phyloP scores from a whole-genome alignment of 2,329 filamentous ascomycete species.

The Chaetomiaceae sp. region DNA sequence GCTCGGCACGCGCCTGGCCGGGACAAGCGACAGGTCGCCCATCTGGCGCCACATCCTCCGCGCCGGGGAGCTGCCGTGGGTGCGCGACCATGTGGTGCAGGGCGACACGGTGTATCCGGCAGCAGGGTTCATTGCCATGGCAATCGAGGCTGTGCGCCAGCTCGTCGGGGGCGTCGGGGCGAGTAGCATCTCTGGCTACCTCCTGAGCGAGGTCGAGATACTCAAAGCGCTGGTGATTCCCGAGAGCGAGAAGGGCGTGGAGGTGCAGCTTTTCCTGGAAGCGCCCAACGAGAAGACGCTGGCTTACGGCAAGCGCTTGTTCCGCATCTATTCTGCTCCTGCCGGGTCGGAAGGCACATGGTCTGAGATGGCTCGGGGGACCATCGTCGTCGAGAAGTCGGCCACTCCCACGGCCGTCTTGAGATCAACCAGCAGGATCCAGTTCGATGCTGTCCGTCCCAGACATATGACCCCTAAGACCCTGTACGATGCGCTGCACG shows the following conservation, averaged over 20 bases:
- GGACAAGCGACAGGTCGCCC: conserved; percentile 26
- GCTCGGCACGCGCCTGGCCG: conserved; percentile 28
- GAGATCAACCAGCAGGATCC: too few relatives aligned
- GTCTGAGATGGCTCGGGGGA: too few relatives aligned
- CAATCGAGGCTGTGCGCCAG: conserved; percentile 32
- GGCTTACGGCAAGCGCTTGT: neutral
- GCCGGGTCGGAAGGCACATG: too few relatives aligned
- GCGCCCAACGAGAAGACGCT: neutral
- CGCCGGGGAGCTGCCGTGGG: conserved; percentile 31
- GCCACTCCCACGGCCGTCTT: too few relatives aligned
- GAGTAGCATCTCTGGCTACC: conserved; percentile 20
- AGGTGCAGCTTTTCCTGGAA: conserved; percentile 27
- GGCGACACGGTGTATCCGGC: conserved; percentile 31
- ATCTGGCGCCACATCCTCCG: neutral
- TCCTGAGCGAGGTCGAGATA: conserved; percentile 28
- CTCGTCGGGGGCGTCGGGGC: neutral
- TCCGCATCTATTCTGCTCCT: too few relatives aligned
- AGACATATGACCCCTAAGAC: neutral
- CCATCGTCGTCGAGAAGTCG: neutral
- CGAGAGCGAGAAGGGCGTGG: conserved; percentile 26
- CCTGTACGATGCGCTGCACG: too few relatives aligned
- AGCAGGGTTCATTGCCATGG: conserved; percentile 34
- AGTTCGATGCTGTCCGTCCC: neutral
- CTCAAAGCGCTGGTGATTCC: conserved; percentile 28
- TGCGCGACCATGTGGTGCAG: conserved; percentile 36